Evolutionary conservation across 208 protist species (phyloP), one percentile per base, ranked within the genome.

Genomic region (Leishmania tropica): DNA sequence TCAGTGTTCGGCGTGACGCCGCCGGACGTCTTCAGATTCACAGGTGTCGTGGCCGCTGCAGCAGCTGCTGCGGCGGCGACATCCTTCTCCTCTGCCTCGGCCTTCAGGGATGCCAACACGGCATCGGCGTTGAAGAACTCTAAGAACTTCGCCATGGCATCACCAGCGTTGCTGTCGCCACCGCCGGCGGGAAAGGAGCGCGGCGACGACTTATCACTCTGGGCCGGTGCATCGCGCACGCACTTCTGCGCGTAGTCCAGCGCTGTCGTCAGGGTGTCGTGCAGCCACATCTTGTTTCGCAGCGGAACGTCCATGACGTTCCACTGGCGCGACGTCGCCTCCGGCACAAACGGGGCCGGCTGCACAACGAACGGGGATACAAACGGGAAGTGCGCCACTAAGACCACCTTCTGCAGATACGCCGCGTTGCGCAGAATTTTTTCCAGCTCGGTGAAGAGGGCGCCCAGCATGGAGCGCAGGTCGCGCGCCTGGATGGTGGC

Each of bases 341-440:
- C 88, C 64, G 83, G 78, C 72, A 89, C 82, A 80, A 94, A 93
- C 3, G 86, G 80, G 1, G 81, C 81, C 11, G 86, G 83, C 83
- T 87, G 81, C 56, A 88, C 83, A 42, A 95, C 73, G 75, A 89
- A 89, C 13, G 78, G 45, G 15, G 89, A 87, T 31, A 96, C 75
- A 85, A 97, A 97, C 3, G 94, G 93, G 81, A 90, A 97, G 64
- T 92, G 87, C 15, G 85, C 76, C 15, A 92, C 87, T 13, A 93
- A 65, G 54, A 96, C 83, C 17, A 94, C 85, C 79, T 92, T 90
- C 54, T 92, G 81, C 71, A 97, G 85, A 79, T 95, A 96, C 77
- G 90, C 89, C 28, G 89, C 91, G 75, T 97, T 97, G 42, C 94
- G 90, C 65, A 97, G 75, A 45, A 96, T 90, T 82, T 95, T 96